These are phyloP conservation scores for Tuber brumale DNA, from an alignment of 495 filamentous ascomycete genomes.

Conservation along the genomic window DNA sequence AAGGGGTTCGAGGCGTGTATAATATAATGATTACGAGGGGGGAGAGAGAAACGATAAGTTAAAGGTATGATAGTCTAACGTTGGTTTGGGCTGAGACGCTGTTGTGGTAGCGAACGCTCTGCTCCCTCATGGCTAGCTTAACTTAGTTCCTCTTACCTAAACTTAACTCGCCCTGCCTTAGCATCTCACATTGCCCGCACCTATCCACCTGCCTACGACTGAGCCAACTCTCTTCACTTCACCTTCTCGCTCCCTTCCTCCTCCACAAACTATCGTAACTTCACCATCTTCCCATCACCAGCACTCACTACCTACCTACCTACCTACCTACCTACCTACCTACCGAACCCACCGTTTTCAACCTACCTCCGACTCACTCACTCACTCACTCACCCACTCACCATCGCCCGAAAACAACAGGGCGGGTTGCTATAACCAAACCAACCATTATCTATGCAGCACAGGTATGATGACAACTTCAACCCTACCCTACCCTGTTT, in stretches of 20 bases:
- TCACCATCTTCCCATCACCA: conserved; percentile 42
- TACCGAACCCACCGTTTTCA: conserved; percentile 17
- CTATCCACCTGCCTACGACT: not conserved
- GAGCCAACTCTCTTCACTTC: not conserved
- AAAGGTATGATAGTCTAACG: not conserved
- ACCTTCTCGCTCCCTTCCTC: conserved; percentile 12
- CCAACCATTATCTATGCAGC: conserved; percentile 47
- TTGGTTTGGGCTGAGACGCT: not conserved
- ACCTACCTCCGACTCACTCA: not conserved
- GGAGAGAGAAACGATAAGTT: not conserved
- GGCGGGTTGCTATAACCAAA: conserved; percentile 1
- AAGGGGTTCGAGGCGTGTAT: not conserved
- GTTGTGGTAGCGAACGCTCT: not conserved
- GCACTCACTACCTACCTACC: conserved; percentile 43
- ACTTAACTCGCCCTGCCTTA: not conserved
- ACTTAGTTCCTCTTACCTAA: not conserved
- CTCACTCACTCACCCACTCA: not conserved
- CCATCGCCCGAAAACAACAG: not conserved
- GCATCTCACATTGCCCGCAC: not conserved
- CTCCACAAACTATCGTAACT: conserved; percentile 12
- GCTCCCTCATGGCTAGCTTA: not conserved
- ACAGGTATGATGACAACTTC: conserved; percentile 46
- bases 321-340: too few species aligned
- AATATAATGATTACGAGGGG: not conserved
- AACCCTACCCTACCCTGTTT: conserved; percentile 13